Conservation (phyloP, 768 basidiomycete species). For the Suillus weaverae region DNA sequence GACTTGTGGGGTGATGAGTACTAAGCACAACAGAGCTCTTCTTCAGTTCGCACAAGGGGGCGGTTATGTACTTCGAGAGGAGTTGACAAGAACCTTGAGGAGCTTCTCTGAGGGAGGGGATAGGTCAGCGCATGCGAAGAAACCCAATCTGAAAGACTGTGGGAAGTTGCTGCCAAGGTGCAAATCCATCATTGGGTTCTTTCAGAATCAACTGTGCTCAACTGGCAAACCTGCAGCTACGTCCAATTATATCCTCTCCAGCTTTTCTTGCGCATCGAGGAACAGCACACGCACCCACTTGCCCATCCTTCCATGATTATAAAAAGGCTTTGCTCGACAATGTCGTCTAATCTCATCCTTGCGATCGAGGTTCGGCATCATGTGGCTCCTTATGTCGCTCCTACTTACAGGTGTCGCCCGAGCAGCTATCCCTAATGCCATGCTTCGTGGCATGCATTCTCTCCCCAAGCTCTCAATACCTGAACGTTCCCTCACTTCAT, state of each 20-base stretch:
- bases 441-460: constrained; percentile 20
- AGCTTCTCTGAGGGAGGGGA: neutral
- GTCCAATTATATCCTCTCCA: neutral
- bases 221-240: neutral
- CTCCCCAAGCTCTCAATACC: constrained; percentile 17
- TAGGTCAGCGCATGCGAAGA: neutral
- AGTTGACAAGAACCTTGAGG: neutral
- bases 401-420: constrained; percentile 15
- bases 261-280: neutral
- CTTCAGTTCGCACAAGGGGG: neutral
- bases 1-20: neutral
- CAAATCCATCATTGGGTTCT: neutral
- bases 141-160: neutral
- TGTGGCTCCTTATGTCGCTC: neutral
- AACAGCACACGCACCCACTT: neutral
- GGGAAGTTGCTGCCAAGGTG: neutral
- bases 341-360: neutral
- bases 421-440: constrained; percentile 19
- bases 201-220: neutral
- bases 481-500: constrained; percentile 14
- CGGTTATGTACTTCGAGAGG: neutral
- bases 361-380: neutral
- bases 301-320: neutral
- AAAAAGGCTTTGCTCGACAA: neutral
- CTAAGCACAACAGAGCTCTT: neutral